Conservation (phyloP, 768 basidiomycete species). For the Brasilioporus rufonigricans region DNA sequence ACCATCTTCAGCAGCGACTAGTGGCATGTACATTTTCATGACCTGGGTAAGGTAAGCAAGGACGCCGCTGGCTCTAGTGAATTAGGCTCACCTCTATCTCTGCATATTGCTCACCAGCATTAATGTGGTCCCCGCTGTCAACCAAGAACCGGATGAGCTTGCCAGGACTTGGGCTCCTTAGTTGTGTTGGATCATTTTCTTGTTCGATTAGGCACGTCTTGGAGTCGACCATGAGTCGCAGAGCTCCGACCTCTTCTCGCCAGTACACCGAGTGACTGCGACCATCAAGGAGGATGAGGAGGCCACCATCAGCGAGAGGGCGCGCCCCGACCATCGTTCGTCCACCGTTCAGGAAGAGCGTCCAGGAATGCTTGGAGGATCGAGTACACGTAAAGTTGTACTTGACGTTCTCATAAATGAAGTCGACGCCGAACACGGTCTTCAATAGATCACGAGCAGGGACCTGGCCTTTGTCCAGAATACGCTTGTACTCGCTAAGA, state of each 20-base stretch:
- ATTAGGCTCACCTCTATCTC: conserved; percentile 80
- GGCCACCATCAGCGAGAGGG: conserved; percentile 90
- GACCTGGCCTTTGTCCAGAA: conserved; percentile 97
- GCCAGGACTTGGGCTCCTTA: conserved; percentile 93
- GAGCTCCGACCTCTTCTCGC: conserved; percentile 95
- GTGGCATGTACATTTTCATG: conserved; percentile 99
- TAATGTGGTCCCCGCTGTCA: conserved; percentile 96
- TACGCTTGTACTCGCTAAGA: conserved; percentile 89
- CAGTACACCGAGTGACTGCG: conserved; percentile 97
- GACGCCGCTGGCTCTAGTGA: background rate
- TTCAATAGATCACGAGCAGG: conserved; percentile 92
- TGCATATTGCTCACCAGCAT: conserved; percentile 95
- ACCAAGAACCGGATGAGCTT: conserved; percentile 94
- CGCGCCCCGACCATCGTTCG: conserved; percentile 90
- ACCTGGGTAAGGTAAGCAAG: conserved; percentile 45
- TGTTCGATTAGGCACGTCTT: conserved; percentile 99
- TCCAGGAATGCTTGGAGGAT: conserved; percentile 86
- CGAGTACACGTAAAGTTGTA: conserved; percentile 96
- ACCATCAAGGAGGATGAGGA: conserved; percentile 88
- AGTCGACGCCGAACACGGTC: conserved; percentile 95
- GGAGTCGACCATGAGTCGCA: conserved; percentile 90
- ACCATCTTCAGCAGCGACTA: conserved; percentile 92
- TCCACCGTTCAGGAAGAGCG: conserved; percentile 94
- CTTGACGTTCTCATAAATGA: conserved; percentile 94
- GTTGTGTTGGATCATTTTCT: conserved; percentile 98